Conservation (phyloP, 2,329 filamentous ascomycete species). For the Aspergillus neotritici region DNA sequence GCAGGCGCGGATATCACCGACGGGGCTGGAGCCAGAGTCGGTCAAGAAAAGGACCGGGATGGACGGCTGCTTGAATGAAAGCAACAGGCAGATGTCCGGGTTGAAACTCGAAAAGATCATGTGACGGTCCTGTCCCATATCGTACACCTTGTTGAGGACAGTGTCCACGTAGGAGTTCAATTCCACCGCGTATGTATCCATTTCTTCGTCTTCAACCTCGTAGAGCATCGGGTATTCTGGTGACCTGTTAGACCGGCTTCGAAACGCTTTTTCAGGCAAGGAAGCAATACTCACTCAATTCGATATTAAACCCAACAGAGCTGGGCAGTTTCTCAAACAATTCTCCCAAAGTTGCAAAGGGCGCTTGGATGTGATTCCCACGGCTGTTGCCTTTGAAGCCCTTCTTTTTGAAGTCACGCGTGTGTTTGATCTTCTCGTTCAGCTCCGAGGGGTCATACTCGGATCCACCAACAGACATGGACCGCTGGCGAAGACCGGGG, state of each 20-base stretch:
- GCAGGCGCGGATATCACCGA: slow-evolving; percentile 83
- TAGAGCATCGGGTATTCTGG: slow-evolving; percentile 90
- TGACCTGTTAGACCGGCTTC: slow-evolving; percentile 24
- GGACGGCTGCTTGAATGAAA: slow-evolving; percentile 95
- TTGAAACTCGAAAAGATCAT: slow-evolving; percentile 98
- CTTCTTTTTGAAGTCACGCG: slow-evolving; percentile 86
- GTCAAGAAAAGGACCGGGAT: slow-evolving; percentile 94
- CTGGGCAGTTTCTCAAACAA: slow-evolving; percentile 80
- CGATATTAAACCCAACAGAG: slow-evolving; percentile 91
- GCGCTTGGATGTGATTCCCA: slow-evolving; percentile 90
- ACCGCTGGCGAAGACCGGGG: slow-evolving; percentile 39
- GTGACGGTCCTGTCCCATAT: slow-evolving; percentile 73
- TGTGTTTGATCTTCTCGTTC: slow-evolving; percentile 95
- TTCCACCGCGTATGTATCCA: slow-evolving; percentile 94
- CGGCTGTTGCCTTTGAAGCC: slow-evolving; percentile 94
- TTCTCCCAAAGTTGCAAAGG: slow-evolving; percentile 91
- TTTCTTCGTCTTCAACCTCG: slow-evolving; percentile 89
- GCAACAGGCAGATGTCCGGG: slow-evolving; percentile 87
- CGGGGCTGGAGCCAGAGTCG: slow-evolving; percentile 73
- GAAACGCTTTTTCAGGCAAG: slow-evolving; percentile 18
- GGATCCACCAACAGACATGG: slow-evolving; percentile 55
- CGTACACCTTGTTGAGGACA: slow-evolving; percentile 83
- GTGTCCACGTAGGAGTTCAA: slow-evolving; percentile 96
- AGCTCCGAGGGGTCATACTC: slow-evolving; percentile 39
- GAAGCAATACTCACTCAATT: slow-evolving; percentile 61